Conservation (phyloP, 345 rosid species). For the Raphanus raphanistrum region DNA sequence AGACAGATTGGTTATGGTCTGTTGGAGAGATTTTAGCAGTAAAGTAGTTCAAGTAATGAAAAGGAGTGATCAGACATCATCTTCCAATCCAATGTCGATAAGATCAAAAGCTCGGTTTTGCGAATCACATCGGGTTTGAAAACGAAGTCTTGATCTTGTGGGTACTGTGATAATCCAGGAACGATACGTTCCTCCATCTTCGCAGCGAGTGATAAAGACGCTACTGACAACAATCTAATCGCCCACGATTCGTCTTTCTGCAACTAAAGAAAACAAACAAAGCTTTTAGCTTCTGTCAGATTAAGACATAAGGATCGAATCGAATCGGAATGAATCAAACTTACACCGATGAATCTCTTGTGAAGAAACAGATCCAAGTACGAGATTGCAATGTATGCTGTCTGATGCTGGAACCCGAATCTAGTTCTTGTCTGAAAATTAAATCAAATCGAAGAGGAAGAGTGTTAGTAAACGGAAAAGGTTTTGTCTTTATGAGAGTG, state of each 20-base stretch:
- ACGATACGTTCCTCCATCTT: constrained; percentile 79
- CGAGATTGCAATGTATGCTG: constrained; percentile 66
- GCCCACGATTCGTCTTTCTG: constrained; percentile 80
- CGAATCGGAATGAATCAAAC: constrained; percentile 8
- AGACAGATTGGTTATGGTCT: constrained; percentile 20
- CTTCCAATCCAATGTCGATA: constrained; percentile 74
- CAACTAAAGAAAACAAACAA: constrained; percentile 1
- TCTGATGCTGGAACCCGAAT: constrained; percentile 66
- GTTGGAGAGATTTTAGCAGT: constrained; percentile 40
- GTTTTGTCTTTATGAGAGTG: not conserved
- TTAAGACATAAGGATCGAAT: not conserved
- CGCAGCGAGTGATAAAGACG: constrained; percentile 79
- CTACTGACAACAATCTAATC: constrained; percentile 63
- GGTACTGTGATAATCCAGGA: constrained; percentile 61
- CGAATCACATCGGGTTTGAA: constrained; percentile 55
- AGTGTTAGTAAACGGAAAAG: not conserved
- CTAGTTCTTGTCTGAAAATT: constrained; percentile 52
- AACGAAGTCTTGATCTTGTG: constrained; percentile 45
- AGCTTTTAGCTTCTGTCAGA: not conserved
- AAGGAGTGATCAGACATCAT: constrained; percentile 72
- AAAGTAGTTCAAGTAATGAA: constrained; percentile 64
- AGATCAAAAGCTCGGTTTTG: constrained; percentile 69
- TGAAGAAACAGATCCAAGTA: constrained; percentile 75
- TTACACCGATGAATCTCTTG: constrained; percentile 62
- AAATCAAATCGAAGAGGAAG: not conserved